Evolutionary conservation across 768 basidiomycete species (phyloP).

Genomic region (Boletus barrowsii): DNA sequence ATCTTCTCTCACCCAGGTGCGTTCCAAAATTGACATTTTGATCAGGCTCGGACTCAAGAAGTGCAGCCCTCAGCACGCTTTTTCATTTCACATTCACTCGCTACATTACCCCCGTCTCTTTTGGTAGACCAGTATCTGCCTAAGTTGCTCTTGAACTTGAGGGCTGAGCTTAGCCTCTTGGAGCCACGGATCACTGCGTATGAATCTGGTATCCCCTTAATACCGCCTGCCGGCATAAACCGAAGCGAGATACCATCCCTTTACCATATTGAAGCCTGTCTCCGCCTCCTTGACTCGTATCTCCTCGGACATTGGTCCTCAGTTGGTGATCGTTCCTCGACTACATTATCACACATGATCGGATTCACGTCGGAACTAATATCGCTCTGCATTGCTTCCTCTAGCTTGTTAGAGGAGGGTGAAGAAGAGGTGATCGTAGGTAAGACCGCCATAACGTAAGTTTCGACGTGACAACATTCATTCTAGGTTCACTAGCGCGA

Average conservation of each 20-base stretch:
- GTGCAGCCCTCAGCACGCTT: conserved; percentile 52
- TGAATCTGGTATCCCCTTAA: conserved; percentile 38
- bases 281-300: conserved; percentile 60
- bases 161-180: conserved; percentile 39
- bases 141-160: conserved; percentile 31
- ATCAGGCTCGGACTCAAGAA: conserved; percentile 4
- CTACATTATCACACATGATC: conserved; percentile 9
- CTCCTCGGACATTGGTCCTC: conserved; percentile 56
- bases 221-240: conserved; percentile 26
- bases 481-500: conserved; percentile 27
- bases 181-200: conserved; percentile 39
- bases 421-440: conserved; percentile 16
- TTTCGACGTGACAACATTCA: background rate
- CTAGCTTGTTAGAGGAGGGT: conserved; percentile 33
- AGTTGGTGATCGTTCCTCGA: conserved; percentile 12
- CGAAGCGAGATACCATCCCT: conserved; percentile 34
- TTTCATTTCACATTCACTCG: conserved; percentile 50
- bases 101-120: conserved; percentile 43
- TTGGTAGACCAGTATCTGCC: conserved; percentile 35
- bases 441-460: background rate
- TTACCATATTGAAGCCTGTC: conserved; percentile 50
- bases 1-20: conserved; percentile 21
- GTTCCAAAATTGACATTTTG: background rate
- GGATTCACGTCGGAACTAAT: conserved; percentile 46
- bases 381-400: conserved; percentile 49